A percentile compares a stretch with the other conserved stretches of the same genome.
phyloP scores from a whole-genome alignment of 805 yeast genomes.

The Saccharomycopsis microspora region DNA sequence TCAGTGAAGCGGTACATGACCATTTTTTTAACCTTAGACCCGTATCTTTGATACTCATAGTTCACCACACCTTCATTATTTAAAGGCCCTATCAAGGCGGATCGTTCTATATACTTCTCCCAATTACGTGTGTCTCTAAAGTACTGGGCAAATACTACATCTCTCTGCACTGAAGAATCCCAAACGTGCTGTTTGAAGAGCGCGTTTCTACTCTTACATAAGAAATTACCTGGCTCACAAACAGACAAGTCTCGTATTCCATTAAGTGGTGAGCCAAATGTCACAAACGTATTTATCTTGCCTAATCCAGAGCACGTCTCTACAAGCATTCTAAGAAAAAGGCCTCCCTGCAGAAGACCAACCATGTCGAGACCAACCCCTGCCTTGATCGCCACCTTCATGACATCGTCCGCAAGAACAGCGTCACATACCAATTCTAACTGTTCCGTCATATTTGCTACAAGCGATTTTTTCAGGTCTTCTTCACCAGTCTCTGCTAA shows the following conservation, averaged over 20 bases:
- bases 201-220: constrained; percentile 68
- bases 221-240: constrained; percentile 70
- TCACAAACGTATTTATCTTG: constrained; percentile 40
- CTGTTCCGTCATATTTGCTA: constrained; percentile 50
- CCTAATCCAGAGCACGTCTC: constrained; percentile 41
- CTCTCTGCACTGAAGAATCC: constrained; percentile 41
- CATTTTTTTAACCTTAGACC: constrained; percentile 32
- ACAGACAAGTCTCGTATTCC: constrained; percentile 58
- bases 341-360: constrained; percentile 79
- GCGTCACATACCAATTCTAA: constrained; percentile 45
- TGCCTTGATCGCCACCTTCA: constrained; percentile 18
- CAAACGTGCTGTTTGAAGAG: constrained; percentile 51
- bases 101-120: constrained; percentile 41
- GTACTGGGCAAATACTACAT: constrained; percentile 63
- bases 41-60: constrained; percentile 29
- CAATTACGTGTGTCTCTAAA: constrained; percentile 37
- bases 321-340: constrained; percentile 57
- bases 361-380: constrained; percentile 53
- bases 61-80: constrained; percentile 44
- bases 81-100: constrained; percentile 49
- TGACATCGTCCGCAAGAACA: constrained; percentile 32
- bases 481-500: constrained; percentile 35
- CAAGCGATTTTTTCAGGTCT: constrained; percentile 44
- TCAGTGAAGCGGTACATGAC: constrained; percentile 48
- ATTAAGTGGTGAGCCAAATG: constrained; percentile 77